Percentiles rank a stretch among this genome's conserved stretches.
These are phyloP conservation scores for Peltaster fructicola DNA, from an alignment of 2,329 filamentous ascomycete species.

Conservation along the genomic window DNA sequence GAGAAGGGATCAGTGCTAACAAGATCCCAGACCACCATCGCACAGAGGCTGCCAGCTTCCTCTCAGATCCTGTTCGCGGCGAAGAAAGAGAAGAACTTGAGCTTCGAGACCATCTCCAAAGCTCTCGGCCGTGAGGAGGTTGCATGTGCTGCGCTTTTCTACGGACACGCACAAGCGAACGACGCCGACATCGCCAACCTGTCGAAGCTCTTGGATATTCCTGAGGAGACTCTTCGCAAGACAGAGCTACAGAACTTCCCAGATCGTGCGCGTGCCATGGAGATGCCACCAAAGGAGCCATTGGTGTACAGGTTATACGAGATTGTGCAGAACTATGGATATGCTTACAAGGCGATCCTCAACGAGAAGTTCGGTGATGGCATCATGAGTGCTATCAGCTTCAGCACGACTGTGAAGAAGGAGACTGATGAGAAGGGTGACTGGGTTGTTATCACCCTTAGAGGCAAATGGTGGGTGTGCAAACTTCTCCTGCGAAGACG, in stretches of 20 bases:
- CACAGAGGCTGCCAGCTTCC: slow-evolving; percentile 50
- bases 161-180: slow-evolving; percentile 64
- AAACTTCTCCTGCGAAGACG: background rate
- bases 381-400: slow-evolving; percentile 92
- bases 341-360: slow-evolving; percentile 84
- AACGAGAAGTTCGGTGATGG: slow-evolving; percentile 74
- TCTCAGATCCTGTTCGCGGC: slow-evolving; percentile 61
- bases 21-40: slow-evolving; percentile 41
- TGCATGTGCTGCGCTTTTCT: slow-evolving; percentile 75
- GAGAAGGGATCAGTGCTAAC: background rate
- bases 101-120: slow-evolving; percentile 60
- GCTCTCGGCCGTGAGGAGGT: slow-evolving; percentile 65
- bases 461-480: slow-evolving; percentile 58
- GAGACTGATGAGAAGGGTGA: slow-evolving; percentile 72
- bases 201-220: slow-evolving; percentile 44
- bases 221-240: slow-evolving; percentile 34
- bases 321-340: slow-evolving; percentile 92
- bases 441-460: slow-evolving; percentile 72
- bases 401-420: slow-evolving; percentile 82
- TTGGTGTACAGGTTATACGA: slow-evolving; percentile 84
- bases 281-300: slow-evolving; percentile 73
- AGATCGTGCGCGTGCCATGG: slow-evolving; percentile 59
- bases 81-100: slow-evolving; percentile 58
- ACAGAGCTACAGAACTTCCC: slow-evolving; percentile 55
- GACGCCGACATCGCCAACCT: slow-evolving; percentile 52